Evolutionary conservation across 805 yeast species (phyloP).

Genomic region (Monosporozyma yasuniensis): DNA sequence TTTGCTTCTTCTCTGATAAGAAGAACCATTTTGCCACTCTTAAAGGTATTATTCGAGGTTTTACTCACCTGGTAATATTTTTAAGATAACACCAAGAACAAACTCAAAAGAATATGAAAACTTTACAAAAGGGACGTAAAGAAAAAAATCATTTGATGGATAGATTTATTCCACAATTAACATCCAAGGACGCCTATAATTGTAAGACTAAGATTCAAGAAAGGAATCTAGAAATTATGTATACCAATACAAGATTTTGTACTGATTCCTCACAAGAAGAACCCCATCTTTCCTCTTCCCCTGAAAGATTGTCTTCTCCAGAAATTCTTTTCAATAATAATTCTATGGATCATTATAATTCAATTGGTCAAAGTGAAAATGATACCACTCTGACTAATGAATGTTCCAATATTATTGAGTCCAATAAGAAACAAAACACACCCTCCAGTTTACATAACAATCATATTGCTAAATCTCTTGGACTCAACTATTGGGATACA

Average conservation of each 20-base stretch:
- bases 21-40: background rate
- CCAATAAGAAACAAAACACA: conserved; percentile 7
- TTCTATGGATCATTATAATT: conserved; percentile 18
- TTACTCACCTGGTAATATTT: no score
- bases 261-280: no score
- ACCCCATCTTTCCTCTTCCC: conserved; percentile 14
- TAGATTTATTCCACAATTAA: conserved; percentile 33
- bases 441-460: conserved; percentile 23
- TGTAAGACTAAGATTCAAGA: background rate
- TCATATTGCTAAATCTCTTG: conserved; percentile 43
- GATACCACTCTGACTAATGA: background rate
- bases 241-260: no score
- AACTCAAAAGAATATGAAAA: conserved; percentile 8
- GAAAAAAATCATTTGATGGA: conserved; percentile 22
- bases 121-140: background rate
- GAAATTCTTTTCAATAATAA: conserved; percentile 24
- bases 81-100: background rate
- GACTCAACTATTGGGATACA: conserved; percentile 21
- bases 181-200: conserved; percentile 25
- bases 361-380: conserved; percentile 6
- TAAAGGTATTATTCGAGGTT: no score
- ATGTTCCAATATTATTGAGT: background rate
- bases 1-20: background rate
- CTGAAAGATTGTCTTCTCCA: conserved; percentile 24
- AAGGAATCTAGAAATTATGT: background rate